A percentile compares a stretch with the other conserved stretches of the same genome.
phyloP scores from a whole-genome alignment of 1,284 basidiomycete genomes.

The Phellinidium pouzarii region DNA sequence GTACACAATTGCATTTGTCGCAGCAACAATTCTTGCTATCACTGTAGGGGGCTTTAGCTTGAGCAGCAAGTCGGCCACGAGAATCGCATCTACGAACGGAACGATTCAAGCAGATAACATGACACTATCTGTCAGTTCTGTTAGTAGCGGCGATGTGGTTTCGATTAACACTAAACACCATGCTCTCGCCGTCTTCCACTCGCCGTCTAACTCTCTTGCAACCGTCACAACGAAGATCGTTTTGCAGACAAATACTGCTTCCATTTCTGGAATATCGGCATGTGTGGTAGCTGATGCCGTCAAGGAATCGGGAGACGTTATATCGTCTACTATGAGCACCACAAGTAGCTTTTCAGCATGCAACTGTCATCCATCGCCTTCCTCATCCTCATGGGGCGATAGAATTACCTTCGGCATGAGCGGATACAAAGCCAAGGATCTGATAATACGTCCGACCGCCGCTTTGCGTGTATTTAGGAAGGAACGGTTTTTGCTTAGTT shows the following conservation, averaged over 20 bases:
- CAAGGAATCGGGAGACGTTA: too few relatives aligned
- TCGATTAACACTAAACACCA: not conserved
- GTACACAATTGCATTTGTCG: slow-evolving; percentile 14
- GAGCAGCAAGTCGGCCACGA: not conserved
- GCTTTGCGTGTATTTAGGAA: slow-evolving; percentile 1
- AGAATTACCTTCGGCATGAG: slow-evolving; percentile 9
- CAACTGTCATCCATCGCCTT: slow-evolving; percentile 2
- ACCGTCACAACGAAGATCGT: slow-evolving; percentile 5
- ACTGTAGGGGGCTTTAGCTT: slow-evolving; percentile 8
- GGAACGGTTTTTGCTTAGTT: not conserved
- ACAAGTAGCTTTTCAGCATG: too few relatives aligned
- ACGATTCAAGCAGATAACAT: not conserved
- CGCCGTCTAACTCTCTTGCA: not conserved
- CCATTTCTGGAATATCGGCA: not conserved
- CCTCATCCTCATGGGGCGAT: slow-evolving; percentile 3
- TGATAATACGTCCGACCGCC: slow-evolving; percentile 13
- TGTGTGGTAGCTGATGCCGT: not conserved
- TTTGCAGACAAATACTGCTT: not conserved
- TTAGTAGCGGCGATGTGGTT: not conserved
- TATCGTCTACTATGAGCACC: too few relatives aligned
- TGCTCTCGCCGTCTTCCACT: not conserved
- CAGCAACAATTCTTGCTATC: slow-evolving; percentile 10
- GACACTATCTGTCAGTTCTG: not conserved
- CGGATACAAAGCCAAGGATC: slow-evolving; percentile 10
- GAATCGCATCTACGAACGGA: not conserved